Conservation (phyloP, 208 protist species). For the Tritrichomonas musculus region DNA sequence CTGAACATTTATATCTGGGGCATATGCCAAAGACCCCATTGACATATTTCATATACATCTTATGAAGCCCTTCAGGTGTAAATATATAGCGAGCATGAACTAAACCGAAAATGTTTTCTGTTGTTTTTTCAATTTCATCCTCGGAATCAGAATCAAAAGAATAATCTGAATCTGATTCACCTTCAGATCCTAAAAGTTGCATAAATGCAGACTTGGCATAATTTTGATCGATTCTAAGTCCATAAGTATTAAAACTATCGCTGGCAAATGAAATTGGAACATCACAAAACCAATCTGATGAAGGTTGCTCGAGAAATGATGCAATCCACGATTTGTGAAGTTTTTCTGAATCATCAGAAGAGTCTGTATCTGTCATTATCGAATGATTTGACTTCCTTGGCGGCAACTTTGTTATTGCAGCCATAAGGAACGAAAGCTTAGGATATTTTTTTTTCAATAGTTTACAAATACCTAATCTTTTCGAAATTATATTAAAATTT, state of each 20-base stretch:
- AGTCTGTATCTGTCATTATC: background rate
- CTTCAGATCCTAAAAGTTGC: background rate
- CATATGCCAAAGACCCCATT: background rate
- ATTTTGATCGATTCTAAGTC: background rate
- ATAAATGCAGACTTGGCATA: background rate
- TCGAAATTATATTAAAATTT: too few species aligned
- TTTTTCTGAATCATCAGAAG: background rate
- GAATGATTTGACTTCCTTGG: background rate
- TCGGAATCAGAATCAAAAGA: constrained; percentile 12
- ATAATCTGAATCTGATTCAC: background rate
- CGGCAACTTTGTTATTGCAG: too few species aligned
- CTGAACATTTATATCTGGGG: background rate
- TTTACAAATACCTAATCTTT: too few species aligned
- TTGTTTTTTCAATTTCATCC: constrained; percentile 6
- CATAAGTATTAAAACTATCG: background rate
- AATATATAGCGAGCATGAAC: constrained; percentile 29
- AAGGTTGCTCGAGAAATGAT: background rate
- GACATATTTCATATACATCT: constrained; percentile 13
- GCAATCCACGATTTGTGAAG: background rate
- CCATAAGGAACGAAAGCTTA: too few species aligned
- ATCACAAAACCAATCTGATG: background rate
- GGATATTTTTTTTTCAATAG: too few species aligned
- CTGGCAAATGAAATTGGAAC: background rate
- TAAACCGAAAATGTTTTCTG: constrained; percentile 11
- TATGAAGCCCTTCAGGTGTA: background rate